Evolutionary conservation across 306 rosid genomes (phyloP).

Genomic region (Begonia masoniana): DNA sequence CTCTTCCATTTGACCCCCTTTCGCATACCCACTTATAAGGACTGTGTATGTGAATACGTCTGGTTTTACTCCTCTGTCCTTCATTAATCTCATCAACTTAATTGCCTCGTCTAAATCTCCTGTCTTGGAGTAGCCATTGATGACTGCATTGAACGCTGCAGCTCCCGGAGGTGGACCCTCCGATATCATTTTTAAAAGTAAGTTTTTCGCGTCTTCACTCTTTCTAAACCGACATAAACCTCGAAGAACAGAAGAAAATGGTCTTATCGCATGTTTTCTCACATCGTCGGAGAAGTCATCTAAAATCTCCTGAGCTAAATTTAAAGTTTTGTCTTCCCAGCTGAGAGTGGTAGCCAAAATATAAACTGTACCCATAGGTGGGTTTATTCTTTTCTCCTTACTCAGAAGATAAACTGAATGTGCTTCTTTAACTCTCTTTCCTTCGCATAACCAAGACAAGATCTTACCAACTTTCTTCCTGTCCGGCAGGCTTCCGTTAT

Average conservation of each 20-base stretch:
- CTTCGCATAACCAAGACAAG: slow-evolving; percentile 60
- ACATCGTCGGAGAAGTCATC: slow-evolving; percentile 32
- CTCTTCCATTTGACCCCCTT: slow-evolving; percentile 73
- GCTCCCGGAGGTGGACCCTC: slow-evolving; percentile 79
- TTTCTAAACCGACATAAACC: slow-evolving; percentile 55
- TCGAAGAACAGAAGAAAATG: slow-evolving; percentile 39
- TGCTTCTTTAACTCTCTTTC: slow-evolving; percentile 32
- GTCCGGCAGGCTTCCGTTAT: slow-evolving; percentile 27
- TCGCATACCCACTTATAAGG: slow-evolving; percentile 55
- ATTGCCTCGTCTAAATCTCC: slow-evolving; percentile 53
- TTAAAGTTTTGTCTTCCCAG: slow-evolving; percentile 35
- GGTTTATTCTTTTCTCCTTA: slow-evolving; percentile 25
- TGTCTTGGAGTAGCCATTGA: slow-evolving; percentile 39
- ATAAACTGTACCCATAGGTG: slow-evolving; percentile 19
- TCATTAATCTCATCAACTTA: slow-evolving; percentile 48
- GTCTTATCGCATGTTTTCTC: slow-evolving; percentile 40
- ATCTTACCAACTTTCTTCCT: slow-evolving; percentile 46
- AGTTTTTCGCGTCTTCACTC: slow-evolving; percentile 40
- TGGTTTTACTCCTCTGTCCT: slow-evolving; percentile 70
- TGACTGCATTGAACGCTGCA: slow-evolving; percentile 56
- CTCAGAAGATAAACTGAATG: slow-evolving; percentile 37
- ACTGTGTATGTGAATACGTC: slow-evolving; percentile 66
- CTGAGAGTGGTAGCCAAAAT: slow-evolving; percentile 33
- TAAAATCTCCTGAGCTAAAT: slow-evolving; percentile 40
- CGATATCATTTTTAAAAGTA: slow-evolving; percentile 49